Evolutionary conservation across 2,329 filamentous ascomycete species (phyloP).

Genomic region (Sporothrix schenckii): DNA sequence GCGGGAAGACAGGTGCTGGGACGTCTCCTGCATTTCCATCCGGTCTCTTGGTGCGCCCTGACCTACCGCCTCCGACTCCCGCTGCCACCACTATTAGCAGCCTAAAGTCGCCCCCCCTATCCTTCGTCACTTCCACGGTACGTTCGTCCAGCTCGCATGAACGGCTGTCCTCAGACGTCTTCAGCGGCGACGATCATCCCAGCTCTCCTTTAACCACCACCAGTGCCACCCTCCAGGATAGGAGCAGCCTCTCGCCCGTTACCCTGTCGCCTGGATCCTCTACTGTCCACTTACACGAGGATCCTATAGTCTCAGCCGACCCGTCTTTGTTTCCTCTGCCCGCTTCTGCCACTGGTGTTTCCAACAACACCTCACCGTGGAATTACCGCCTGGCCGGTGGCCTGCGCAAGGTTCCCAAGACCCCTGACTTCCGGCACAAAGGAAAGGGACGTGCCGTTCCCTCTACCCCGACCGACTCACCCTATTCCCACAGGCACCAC

Average conservation of each 20-base stretch:
- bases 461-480: conserved; percentile 21
- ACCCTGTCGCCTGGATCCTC: conserved; percentile 43
- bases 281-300: conserved; percentile 44
- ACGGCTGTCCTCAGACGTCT: conserved; percentile 52
- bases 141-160: conserved; percentile 56
- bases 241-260: conserved; percentile 47
- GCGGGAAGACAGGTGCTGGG: conserved; percentile 13
- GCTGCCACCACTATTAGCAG: conserved; percentile 35
- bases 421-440: conserved; percentile 50
- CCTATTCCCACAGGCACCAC: conserved; percentile 27
- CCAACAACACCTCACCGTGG: conserved; percentile 52
- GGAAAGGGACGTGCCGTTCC: conserved; percentile 36
- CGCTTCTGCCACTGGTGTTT: conserved; percentile 38
- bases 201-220: conserved; percentile 51
- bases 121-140: conserved; percentile 44
- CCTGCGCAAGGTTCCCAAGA: conserved; percentile 56
- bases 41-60: conserved; percentile 31
- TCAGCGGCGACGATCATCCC: conserved; percentile 52
- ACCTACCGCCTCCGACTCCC: conserved; percentile 35
- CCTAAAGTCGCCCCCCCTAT: conserved; percentile 50
- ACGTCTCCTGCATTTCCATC: conserved; percentile 33
- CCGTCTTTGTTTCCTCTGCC: conserved; percentile 12
- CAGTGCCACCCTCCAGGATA: conserved; percentile 49
- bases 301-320: conserved; percentile 40
- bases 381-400: conserved; percentile 60